Conservation (phyloP, 345 rosid species). For the Ricinus communis region DNA sequence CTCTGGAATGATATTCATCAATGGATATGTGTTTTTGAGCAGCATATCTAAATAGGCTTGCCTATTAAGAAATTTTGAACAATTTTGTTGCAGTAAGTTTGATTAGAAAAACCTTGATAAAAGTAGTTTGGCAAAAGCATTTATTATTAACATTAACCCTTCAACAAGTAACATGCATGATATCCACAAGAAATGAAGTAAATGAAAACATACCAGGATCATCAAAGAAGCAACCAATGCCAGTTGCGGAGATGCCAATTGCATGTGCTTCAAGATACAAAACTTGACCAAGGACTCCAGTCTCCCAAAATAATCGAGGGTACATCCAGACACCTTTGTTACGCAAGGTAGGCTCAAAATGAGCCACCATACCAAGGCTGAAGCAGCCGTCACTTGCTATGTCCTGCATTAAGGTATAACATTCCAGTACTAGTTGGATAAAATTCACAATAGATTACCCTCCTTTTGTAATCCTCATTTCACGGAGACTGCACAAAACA, state of each 20-base stretch:
- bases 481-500: not conserved
- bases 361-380: slow-evolving; percentile 90
- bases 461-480: not conserved
- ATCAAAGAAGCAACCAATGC: slow-evolving; percentile 90
- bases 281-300: slow-evolving; percentile 86
- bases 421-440: slow-evolving; percentile 13
- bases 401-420: slow-evolving; percentile 46
- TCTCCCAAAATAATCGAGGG: slow-evolving; percentile 88
- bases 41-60: not conserved
- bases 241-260: slow-evolving; percentile 84
- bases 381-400: slow-evolving; percentile 93
- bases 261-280: slow-evolving; percentile 92
- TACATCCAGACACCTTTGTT: slow-evolving; percentile 79
- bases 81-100: not conserved
- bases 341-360: slow-evolving; percentile 54
- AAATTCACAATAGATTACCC: not conserved
- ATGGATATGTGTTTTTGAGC: not conserved
- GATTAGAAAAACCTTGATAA: not conserved
- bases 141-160: not conserved
- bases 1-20: not conserved
- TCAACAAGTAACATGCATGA: not conserved
- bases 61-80: not conserved
- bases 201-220: slow-evolving; percentile 61
- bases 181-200: not conserved
- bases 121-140: not conserved